Percentiles rank a stretch among this genome's conserved stretches.
Evolutionary conservation across 2,329 filamentous ascomycete genomes (phyloP).

Genomic region (Neodidymelliopsis sp.): DNA sequence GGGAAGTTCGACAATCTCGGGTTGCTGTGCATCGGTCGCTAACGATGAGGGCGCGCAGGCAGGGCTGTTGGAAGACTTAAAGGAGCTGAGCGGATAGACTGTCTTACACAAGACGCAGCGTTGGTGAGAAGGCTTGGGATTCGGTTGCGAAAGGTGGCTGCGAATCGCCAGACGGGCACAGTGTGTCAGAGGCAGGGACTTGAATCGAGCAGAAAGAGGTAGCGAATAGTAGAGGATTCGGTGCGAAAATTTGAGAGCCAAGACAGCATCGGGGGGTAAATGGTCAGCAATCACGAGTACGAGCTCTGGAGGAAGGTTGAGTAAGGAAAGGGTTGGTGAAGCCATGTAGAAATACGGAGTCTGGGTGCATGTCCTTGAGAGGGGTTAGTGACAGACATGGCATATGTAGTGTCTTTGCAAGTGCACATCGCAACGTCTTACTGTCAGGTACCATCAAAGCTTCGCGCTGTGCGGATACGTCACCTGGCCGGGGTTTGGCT

Average conservation of each 20-base stretch:
- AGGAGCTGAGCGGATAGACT: conserved; percentile 37
- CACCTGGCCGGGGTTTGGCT: conserved; percentile 3
- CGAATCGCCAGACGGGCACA: conserved; percentile 43
- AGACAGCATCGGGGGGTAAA: conserved; percentile 46
- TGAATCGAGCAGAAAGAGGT: conserved; percentile 23
- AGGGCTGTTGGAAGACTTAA: conserved; percentile 41
- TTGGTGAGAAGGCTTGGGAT: conserved; percentile 18
- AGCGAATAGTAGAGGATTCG: conserved; percentile 40
- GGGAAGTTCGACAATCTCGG: conserved; percentile 40
- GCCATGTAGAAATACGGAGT: conserved; percentile 8
- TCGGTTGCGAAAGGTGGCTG: conserved; percentile 29
- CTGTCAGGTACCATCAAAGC: conserved; percentile 3
- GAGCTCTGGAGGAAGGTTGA: conserved; percentile 51
- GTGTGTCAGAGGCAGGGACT: conserved; percentile 22
- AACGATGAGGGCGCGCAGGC: conserved; percentile 28
- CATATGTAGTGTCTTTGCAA: neutral
- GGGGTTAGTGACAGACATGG: neutral
- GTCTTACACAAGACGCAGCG: conserved; percentile 45
- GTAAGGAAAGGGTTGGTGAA: conserved; percentile 17
- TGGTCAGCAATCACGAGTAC: conserved; percentile 48
- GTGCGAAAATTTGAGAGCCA: conserved; percentile 50
- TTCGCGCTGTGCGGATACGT: conserved; percentile 6
- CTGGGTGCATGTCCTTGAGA: neutral
- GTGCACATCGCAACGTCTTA: neutral
- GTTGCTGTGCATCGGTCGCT: conserved; percentile 6